Percentiles rank a stretch among this genome's conserved stretches.
phyloP scores from a whole-genome alignment of 495 filamentous ascomycete genomes.

The Penicillium arizonense region DNA sequence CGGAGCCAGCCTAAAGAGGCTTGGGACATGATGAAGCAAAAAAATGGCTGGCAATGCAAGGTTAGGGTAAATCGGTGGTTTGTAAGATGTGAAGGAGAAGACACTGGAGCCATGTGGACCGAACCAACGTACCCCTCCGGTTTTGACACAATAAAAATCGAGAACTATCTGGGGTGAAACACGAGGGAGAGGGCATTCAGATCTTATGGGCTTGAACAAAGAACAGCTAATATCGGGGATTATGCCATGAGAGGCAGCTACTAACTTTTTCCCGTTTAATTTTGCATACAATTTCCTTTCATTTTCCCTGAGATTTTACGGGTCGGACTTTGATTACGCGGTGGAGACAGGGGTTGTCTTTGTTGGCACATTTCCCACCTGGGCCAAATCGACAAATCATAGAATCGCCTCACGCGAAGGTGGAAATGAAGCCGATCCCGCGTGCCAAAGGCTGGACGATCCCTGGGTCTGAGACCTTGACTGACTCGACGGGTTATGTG shows the following conservation, averaged over 20 bases:
- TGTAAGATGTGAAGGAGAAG: too few species aligned
- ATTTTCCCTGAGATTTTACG: not conserved
- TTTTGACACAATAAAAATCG: not conserved
- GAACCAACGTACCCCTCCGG: too few species aligned
- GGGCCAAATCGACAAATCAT: too few species aligned
- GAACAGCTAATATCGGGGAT: not conserved
- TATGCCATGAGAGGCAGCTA: not conserved
- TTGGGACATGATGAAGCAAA: not conserved
- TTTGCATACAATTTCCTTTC: not conserved
- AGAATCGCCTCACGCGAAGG: too few species aligned
- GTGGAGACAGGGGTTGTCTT: not conserved
- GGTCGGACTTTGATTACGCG: not conserved
- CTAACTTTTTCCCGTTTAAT: not conserved
- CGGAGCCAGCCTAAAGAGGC: not conserved
- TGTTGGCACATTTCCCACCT: too few species aligned
- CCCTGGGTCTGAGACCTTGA: too few species aligned
- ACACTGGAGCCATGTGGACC: too few species aligned
- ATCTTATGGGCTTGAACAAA: not conserved
- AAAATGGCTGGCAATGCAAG: constrained; percentile 3
- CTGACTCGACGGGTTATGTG: too few species aligned
- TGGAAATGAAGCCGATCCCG: too few species aligned
- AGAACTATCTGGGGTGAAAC: not conserved
- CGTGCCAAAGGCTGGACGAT: too few species aligned
- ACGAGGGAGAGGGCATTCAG: not conserved
- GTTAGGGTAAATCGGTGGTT: not conserved